Evolutionary conservation across 179 eudicot species (phyloP), one percentile per base, ranked within the genome.

Genomic region (Beta corolliflora): DNA sequence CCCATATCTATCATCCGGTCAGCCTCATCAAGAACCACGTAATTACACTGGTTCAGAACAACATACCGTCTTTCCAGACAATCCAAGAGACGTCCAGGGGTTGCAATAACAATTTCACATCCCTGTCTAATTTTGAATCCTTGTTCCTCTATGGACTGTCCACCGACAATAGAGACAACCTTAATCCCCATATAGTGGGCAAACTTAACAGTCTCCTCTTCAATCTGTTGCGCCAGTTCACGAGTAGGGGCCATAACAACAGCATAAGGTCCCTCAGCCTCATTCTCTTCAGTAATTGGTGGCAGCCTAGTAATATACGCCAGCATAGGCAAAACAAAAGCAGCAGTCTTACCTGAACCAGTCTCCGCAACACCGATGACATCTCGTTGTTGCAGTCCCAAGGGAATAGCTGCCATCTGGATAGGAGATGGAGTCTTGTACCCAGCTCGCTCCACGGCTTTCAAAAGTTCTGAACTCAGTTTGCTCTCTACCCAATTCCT

Each of bases 1-100:
- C 98, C 97, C 98, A 94, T 91, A 81, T 94, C 98, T 67, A 93
- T 94, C 98, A 94, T 94, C 19, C 96, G 90, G 80, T 94, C 98
- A 78, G 98, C 98, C 87, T 94, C 98, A 71, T 94, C 98, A 76
- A 94, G 94, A 68, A 94, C 98, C 16, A 94, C 96, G 83, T 94
- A 94, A 76, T 94, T 92, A 77, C 98, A 94, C 89, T 94, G 98
- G 80, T 94, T 94, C 48, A 94, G 81, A 41, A 93, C 97, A 77
- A 87, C 90, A 81, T 88, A 91, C 25, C 96, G 89, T 78, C 97
- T 89, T 84, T 93, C 95, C 67, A 94, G 84, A 79, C 94, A 93
- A 86, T 94, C 98, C 64, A 94, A 65, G 63, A 94, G 95, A 81
- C 97, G 92, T 23, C 97, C 97, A 4, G 98, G 98, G 4, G 98